Evolutionary conservation across 139 green algal species (phyloP), one percentile per base, ranked within the genome.

Genomic region (Chlorella sp.): DNA sequence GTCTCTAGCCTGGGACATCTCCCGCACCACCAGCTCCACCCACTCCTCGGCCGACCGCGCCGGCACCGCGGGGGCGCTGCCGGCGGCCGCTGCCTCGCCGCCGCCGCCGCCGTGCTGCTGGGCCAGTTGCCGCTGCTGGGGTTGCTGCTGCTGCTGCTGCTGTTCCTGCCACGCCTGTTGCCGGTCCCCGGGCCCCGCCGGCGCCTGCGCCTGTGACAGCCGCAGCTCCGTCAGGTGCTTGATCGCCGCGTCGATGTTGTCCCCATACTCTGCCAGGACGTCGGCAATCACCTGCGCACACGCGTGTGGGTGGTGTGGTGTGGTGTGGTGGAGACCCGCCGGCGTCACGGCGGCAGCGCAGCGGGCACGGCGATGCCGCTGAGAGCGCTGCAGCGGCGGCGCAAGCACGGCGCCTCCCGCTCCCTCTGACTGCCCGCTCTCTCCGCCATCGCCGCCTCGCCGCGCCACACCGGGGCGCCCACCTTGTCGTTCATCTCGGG

Each of bases 231-330:
- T 86, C 31, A 96, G 79, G 15, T 85, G 86, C 60, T 86, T 83
- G 61, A 96, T 95, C 11, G 91, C 90, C 31, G 83, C 88, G 68
- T 96, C 90, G 59, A 96, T 91, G 70, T 95, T 90, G 42, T 91
- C 74, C 6, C 90, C 91, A 67, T 86, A 96, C 38, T 90, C 86
- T 27, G 79, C 63, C 12, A 95, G 80, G 4, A 93, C 89, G 17
- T 79, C 79, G 3, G 83, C 66, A 60, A 95, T 85, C n/a, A 81
- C 81, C 90, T 94, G 82, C 56, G 4, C 8, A 33, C 5, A 56
- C 41, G 60, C n/a, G n/a, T n/a, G n/a, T n/a, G n/a, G n/a, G n/a
- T n/a, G n/a, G n/a, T n/a, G n/a, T n/a, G n/a, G n/a, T n/a, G n/a
- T n/a, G n/a, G n/a, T n/a, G n/a, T n/a, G n/a, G n/a, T n/a, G n/a